Base-by-base conservation (phyloP, 352 stramenopile genomes). In the Hyaloperonospora brassicae region DNA sequence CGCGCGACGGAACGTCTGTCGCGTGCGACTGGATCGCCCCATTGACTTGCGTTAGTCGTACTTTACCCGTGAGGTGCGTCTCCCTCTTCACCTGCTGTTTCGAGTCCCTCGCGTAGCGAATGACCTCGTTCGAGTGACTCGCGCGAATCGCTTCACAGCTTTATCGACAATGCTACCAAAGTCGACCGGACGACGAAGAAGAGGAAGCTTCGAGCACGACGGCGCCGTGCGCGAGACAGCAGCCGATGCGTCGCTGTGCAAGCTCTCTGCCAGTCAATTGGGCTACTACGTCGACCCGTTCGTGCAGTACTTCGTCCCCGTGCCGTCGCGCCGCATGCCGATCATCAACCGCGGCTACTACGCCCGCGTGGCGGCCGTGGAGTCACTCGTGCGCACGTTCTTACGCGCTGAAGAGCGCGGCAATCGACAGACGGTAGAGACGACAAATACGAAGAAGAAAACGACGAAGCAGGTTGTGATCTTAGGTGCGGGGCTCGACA, bases 291-390 rank as follows among this genome's bases (percentile, higher is more conserved):
- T 57, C 6, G 85, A 95, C 58, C 54, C 81, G 30, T 95, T 88
- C 61, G 76, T 85, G 52, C 67, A 73, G 48, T 91, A 73, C 57
- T 95, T 95, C 51, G 79, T 92, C 58, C 89, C 87, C 75, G 25
- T 52, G 30, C 80, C 82, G 54, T 90, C 83, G 53, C 79, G 82
- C 23, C 82, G 84, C 57, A 90, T 93, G 83, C 85, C 85, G 22
- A 73, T 95, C 52, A 95, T 95, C 57, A 93, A 95, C 56, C 81
- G 85, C 48, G 85, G 85, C 1, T 95, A 95, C 63, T 95, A 93
- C 63, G 83, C 85, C 9, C 83, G 85, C 13, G 83, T 93, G 22
- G 66, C 70, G 5, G 79, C 73, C 2, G 62, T 95, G 39, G 79
- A 93, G 64, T 58, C 58, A 41, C 68, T 95, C 14, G 66, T 95